Base-by-base conservation (phyloP, 306 rosid genomes). In the Begonia fuchsioides region DNA sequence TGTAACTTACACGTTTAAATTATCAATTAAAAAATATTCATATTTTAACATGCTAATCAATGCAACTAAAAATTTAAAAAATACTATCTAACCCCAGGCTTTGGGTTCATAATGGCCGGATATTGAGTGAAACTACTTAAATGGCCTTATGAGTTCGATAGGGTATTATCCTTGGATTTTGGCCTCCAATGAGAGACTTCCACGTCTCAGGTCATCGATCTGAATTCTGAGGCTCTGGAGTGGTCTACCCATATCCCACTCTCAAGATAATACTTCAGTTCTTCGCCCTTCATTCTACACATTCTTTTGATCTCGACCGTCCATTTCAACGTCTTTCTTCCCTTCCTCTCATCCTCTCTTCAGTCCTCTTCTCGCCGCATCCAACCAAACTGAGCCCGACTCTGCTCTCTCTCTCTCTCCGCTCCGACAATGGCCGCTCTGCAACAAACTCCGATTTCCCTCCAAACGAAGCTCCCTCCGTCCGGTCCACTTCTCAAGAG, bases 341-440 rank as follows among this genome's bases (percentile, higher is more conserved):
- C 17, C 59, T 56, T 16, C 50, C 1, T 8, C 35, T 26, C 35
- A 5, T 26, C 35, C 35, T 4, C 35, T 5, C 35, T 26, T 26
- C 35, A 26, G 35, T 26, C 35, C 7, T 26, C 32, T 2, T 26
- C 35, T 26, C 46, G 26, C 41, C 45, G 40, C 14, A 43, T 2
- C 65, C 47, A 19, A 5, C 38, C 9, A 15, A 10, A 44, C 13
- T 13, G 9, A 18, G 16, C 19, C 52, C 49, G 18, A 9, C 41
- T 39, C 13, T 16, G 9, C 50, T 50, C 57, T 35, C 66, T 49
- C n/a, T 38, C 13, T 11, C n/a, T 32, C 19, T 11, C 12, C 1
- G 8, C 43, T 35, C 32, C 52, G 50, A 16, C 59, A 58, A 90
- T 90, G 98, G 94, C 95, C 43, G 51, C 87, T 9, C 71, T 84